Conservation (phyloP, 805 yeast genomes). For the Candida verbasci region DNA sequence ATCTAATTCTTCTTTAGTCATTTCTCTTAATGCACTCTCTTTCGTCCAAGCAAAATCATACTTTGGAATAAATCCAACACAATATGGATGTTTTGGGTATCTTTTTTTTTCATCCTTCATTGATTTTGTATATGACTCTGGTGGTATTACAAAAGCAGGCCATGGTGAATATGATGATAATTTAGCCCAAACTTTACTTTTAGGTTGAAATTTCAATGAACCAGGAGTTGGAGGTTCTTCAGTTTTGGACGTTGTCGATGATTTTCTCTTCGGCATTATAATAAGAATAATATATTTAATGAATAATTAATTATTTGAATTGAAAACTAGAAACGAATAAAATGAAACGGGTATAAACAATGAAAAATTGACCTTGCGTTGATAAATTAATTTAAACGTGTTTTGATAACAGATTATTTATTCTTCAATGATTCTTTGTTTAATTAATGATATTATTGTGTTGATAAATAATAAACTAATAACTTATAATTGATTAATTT, state of each 20-base stretch:
- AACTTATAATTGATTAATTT: too few relatives aligned
- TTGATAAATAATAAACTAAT: too few relatives aligned
- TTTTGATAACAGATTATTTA: too few relatives aligned
- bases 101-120: constrained; percentile 33
- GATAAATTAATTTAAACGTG: too few relatives aligned
- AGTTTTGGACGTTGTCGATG: neutral
- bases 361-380: too few relatives aligned
- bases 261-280: neutral
- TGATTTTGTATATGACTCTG: constrained; percentile 29
- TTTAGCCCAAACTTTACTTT: constrained; percentile 41
- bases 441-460: too few relatives aligned
- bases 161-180: constrained; percentile 44
- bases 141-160: constrained; percentile 48
- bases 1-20: constrained; percentile 27
- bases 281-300: too few relatives aligned
- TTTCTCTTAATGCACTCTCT: constrained; percentile 30
- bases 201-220: constrained; percentile 22
- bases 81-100: constrained; percentile 30
- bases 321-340: too few relatives aligned
- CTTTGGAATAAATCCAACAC: constrained; percentile 44
- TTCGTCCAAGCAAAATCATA: constrained; percentile 44
- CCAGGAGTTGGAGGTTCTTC: neutral
- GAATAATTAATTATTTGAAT: too few relatives aligned
- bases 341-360: too few relatives aligned
- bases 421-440: too few relatives aligned